phyloP scores from a whole-genome alignment of 805 yeast species.

The Yarrowia bubula region DNA sequence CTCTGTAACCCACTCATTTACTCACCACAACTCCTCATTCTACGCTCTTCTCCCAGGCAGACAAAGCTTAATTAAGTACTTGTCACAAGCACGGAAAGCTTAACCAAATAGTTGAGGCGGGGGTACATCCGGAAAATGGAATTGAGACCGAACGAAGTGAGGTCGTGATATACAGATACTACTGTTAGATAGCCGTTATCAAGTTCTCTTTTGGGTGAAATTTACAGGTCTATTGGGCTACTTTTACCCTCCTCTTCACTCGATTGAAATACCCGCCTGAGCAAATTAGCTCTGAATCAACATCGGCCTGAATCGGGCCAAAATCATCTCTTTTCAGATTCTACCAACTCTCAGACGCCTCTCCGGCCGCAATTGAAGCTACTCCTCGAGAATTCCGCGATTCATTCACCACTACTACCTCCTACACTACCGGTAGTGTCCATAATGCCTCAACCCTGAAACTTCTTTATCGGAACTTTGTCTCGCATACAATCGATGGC shows the following conservation, averaged over 20 bases:
- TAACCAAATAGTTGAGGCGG: constrained; percentile 6
- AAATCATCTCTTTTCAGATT: background rate
- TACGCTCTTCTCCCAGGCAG: constrained; percentile 16
- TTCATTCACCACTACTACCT: background rate
- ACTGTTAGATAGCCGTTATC: too few species aligned
- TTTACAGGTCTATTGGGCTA: background rate
- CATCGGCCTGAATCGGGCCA: background rate
- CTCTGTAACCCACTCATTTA: too few species aligned
- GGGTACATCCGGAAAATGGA: background rate
- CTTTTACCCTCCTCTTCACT: background rate
- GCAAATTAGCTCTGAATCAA: constrained; percentile 9
- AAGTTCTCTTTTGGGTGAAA: too few species aligned
- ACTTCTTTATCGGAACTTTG: constrained; percentile 19
- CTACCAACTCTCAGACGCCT: background rate
- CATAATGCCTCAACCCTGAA: background rate
- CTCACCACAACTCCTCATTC: background rate
- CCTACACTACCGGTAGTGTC: too few species aligned
- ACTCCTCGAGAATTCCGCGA: background rate
- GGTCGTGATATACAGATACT: too few species aligned
- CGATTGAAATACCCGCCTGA: background rate
- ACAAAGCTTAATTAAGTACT: background rate
- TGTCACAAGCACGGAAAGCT: constrained; percentile 1
- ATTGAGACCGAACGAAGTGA: background rate
- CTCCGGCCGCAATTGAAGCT: background rate
- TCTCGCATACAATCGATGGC: background rate